Conservation (phyloP, 495 filamentous ascomycete genomes). For the Penicillium coffeae region DNA sequence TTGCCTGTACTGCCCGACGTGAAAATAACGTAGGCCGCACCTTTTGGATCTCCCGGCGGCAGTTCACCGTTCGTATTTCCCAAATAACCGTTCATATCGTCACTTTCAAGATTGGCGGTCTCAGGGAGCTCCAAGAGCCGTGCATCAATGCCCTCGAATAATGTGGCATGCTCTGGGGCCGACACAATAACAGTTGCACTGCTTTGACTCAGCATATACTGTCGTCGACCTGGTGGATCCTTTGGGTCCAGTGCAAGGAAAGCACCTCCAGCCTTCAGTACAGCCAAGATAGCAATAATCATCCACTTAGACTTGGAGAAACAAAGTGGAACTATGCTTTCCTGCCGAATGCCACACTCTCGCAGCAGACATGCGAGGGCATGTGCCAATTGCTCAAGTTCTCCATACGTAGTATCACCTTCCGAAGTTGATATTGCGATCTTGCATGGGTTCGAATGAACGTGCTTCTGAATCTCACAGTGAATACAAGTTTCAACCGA, state of each 20-base stretch:
- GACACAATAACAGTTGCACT: background rate
- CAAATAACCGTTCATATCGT: background rate
- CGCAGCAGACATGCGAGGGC: background rate
- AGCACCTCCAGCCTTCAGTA: constrained; percentile 45
- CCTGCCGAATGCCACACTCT: background rate
- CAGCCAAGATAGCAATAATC: constrained; percentile 22
- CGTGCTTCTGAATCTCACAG: too few relatives aligned
- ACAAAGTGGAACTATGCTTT: background rate
- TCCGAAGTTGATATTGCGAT: constrained; percentile 1
- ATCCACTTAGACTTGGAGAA: background rate
- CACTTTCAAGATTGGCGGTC: too few relatives aligned
- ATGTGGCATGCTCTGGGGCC: background rate
- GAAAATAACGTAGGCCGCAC: constrained; percentile 6
- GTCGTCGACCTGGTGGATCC: constrained; percentile 38
- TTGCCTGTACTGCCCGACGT: constrained; percentile 34
- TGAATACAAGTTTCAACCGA: too few relatives aligned
- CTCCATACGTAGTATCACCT: background rate
- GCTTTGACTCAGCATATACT: constrained; percentile 27
- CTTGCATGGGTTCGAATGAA: too few relatives aligned
- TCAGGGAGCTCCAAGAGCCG: too few relatives aligned
- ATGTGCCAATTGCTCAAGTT: background rate
- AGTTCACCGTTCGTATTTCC: background rate
- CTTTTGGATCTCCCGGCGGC: background rate
- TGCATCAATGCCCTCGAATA: background rate
- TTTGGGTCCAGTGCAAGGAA: constrained; percentile 44